Evolutionary conservation across 2,329 filamentous ascomycete species (phyloP).

Genomic region (Diaporthe citri): DNA sequence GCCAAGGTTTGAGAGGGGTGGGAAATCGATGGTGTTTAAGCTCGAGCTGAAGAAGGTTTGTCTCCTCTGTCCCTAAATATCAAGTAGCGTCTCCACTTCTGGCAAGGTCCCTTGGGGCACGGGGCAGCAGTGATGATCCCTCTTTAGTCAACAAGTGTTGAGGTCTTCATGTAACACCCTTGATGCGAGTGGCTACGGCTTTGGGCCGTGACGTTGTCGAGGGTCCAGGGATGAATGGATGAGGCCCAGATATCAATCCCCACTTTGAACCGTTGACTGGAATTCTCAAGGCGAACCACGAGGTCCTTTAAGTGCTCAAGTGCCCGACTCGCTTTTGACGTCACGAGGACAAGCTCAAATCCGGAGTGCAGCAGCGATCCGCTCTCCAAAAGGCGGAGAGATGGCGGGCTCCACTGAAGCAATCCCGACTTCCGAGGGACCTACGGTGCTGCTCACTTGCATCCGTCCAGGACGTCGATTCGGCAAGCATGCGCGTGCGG

Average conservation of each 20-base stretch:
- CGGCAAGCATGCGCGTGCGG: constrained; percentile 6
- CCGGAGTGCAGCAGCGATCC: constrained; percentile 25
- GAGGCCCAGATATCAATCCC: background rate
- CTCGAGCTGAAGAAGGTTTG: background rate
- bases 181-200: background rate
- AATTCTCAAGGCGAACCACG: background rate
- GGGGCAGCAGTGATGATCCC: constrained; percentile 9
- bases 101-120: background rate
- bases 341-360: constrained; percentile 5
- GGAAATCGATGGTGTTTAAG: background rate
- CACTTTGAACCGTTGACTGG: background rate
- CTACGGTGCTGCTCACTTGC: constrained; percentile 2
- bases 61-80: constrained; percentile 1
- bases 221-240: background rate
- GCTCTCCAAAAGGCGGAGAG: background rate
- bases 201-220: constrained; percentile 7
- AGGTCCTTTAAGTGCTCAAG: background rate
- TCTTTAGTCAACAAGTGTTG: constrained; percentile 6
- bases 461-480: background rate
- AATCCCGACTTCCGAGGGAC: constrained; percentile 8
- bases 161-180: background rate
- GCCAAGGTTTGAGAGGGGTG: background rate
- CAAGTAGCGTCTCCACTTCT: constrained; percentile 8
- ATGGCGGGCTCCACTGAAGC: background rate
- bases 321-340: background rate